Evolutionary conservation across 2,329 filamentous ascomycete species (phyloP), one percentile per base, ranked within the genome.

Genomic region (Pestalotiopsis sp.): DNA sequence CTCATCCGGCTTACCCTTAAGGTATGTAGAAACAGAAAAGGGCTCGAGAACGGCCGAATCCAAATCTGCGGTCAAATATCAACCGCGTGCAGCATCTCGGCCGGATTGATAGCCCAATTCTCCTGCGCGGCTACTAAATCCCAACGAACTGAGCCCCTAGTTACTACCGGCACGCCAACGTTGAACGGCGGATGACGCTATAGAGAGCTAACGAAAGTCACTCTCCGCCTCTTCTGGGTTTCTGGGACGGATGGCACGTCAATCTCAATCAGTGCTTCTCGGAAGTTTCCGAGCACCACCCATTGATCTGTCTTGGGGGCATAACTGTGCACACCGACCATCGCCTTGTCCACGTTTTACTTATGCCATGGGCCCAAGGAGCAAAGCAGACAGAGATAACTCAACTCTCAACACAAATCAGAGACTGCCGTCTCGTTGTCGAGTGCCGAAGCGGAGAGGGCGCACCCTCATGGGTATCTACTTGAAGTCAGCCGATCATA

Each of bases 191-290:
- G 45, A 66, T 56, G 63, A 57, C 63, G 63, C 63, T 66, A 66
- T 66, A 27, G 23, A 56, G 40, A 66, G 49, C 63, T 66, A 66
- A 25, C 40, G 40, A 66, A 31, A 38, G 36, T 63, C 25, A 9
- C 45, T 12, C 41, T 41, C 63, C 27, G 41, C 63, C 25, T 65
- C 38, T 49, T 23, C 20, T 20, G 12, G 49, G 25, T 57, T 57
- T 66, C 63, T 66, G 63, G 63, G 63, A 66, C 63, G 63, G 63
- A 45, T 58, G 63, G 63, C 63, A 49, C 63, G 63, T 58, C 27
- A 56, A 56, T 56, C 40, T 36, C 23, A 52, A n/a, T 62, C 23
- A 36, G 57, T 23, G 23, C 25, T 36, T 36, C 59, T 62, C 59
- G 59, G 59, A n/a, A 17, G 14, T 6, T 62, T 62, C 59, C 59